These are phyloP conservation scores for Aristolochia contorta DNA, from an alignment of 164 flowering plant species.

Conservation along the genomic window DNA sequence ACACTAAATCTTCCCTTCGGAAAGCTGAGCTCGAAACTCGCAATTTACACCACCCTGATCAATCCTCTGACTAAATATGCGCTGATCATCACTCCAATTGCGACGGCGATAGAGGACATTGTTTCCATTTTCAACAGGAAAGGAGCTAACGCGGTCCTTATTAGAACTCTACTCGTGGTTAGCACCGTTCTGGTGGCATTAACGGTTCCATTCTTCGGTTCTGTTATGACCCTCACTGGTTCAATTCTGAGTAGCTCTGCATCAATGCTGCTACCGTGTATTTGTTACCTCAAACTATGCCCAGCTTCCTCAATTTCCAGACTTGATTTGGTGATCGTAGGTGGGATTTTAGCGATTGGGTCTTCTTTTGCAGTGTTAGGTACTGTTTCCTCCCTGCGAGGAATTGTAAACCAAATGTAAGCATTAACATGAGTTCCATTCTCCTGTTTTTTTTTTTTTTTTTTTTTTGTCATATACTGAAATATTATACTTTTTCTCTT, in stretches of 20 bases:
- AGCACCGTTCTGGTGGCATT: constrained; percentile 45
- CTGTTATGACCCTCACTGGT: constrained; percentile 40
- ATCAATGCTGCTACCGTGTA: constrained; percentile 42
- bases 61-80: constrained; percentile 73
- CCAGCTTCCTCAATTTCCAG: constrained; percentile 16
- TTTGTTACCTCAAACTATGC: constrained; percentile 41
- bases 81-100: constrained; percentile 55
- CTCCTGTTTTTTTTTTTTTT: too few species aligned
- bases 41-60: constrained; percentile 65
- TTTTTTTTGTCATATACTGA: too few species aligned
- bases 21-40: constrained; percentile 51
- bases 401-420: constrained; percentile 25
- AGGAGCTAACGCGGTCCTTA: constrained; percentile 17
- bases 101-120: constrained; percentile 28
- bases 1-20: constrained; percentile 56
- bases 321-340: constrained; percentile 25
- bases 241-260: constrained; percentile 33
- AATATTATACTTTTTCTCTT: too few species aligned
- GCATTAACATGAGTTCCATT: too few species aligned
- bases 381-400: constrained; percentile 31
- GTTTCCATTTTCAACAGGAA: constrained; percentile 21
- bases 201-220: constrained; percentile 40
- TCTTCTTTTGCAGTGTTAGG: constrained; percentile 26
- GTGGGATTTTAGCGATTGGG: constrained; percentile 26
- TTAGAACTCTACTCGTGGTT: constrained; percentile 33